Base-by-base conservation (phyloP, 1,139 yeast species). In the Ogataea hybrid region DNA sequence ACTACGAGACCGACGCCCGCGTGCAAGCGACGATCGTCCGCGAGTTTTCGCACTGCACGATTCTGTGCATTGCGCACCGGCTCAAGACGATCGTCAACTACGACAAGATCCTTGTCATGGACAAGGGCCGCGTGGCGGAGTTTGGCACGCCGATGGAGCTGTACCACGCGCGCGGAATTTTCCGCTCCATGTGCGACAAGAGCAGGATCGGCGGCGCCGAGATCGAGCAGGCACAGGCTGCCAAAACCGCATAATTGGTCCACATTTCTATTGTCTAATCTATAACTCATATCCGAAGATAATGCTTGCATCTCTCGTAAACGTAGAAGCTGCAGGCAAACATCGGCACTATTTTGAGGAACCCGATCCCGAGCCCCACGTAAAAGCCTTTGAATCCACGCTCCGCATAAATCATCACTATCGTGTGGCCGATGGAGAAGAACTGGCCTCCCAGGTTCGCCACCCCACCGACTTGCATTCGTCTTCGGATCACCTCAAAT, bases 391-490 rank as follows among this genome's bases (percentile, higher is more conserved):
- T 70, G 51, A 86, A 52, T 0, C 99, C 98, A 37, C 79, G 72
- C 58, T 86, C 92, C 39, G 67, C 67, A 57, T 74, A 82, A 15
- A 90, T 82, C 51, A 84, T 69, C 29, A 69, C 65, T 9, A 75
- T 74, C 0, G 83, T 77, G 38, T 67, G 58, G 42, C 71, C 70
- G 52, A 84, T 77, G 14, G 81, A 70, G 38, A 75, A 61, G 50
- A 77, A 79, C 51, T 74, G 73, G 25, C 86, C 86, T 49, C 79
- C 77, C 25, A 47, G 37, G 50, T 79, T 77, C 18, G 77, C 70
- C 3, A 84, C 86, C 6, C 95, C 95, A 32, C 95, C 89, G 15
- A 94, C 98, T 65, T 94, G 99, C 88, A 94, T 84, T 57, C 98
- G 73, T 62, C 99, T 75, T 56, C 99, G 75, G 21, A 92, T 79